Evolutionary conservation across 352 stramenopile genomes (phyloP).

Genomic region (Globisporangium paroecandrum): DNA sequence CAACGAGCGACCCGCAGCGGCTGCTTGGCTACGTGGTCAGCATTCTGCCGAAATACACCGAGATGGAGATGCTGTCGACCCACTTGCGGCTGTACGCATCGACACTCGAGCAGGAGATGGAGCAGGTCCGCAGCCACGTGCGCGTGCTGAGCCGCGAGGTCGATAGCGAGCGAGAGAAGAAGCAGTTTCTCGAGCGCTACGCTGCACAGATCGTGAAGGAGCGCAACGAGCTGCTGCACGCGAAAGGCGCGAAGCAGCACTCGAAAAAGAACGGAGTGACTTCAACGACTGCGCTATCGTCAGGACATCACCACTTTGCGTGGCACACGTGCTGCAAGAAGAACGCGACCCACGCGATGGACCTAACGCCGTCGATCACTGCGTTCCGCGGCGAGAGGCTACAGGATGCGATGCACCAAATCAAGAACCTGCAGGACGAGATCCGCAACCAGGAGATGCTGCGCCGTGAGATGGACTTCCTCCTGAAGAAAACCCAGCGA

Average conservation of each 20-base stretch:
- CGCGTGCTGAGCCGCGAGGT: conserved; percentile 51
- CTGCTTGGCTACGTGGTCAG: conserved; percentile 72
- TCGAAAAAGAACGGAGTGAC: conserved; percentile 34
- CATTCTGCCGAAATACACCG: conserved; percentile 70
- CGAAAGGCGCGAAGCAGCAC: conserved; percentile 28
- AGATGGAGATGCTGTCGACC: conserved; percentile 81
- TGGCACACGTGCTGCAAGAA: conserved; percentile 86
- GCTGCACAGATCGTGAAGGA: conserved; percentile 83
- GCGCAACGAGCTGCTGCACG: conserved; percentile 75
- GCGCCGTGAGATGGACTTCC: conserved; percentile 55
- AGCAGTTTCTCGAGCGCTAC: conserved; percentile 77
- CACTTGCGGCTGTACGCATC: conserved; percentile 72
- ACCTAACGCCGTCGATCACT: conserved; percentile 69
- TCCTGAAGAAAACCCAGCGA: conserved; percentile 70
- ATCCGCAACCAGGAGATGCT: conserved; percentile 58
- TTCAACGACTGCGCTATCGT: not conserved
- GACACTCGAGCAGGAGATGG: conserved; percentile 72
- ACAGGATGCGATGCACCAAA: conserved; percentile 48
- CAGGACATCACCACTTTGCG: conserved; percentile 40
- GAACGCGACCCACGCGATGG: conserved; percentile 55
- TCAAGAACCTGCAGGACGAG: conserved; percentile 53
- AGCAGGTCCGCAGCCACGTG: conserved; percentile 62
- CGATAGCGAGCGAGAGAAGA: conserved; percentile 61
- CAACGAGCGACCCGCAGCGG: conserved; percentile 69
- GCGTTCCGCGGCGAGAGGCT: conserved; percentile 75